A percentile compares a stretch with the other conserved stretches of the same genome.
phyloP scores from a whole-genome alignment of 805 yeast species.

The Limtongia smithiae region DNA sequence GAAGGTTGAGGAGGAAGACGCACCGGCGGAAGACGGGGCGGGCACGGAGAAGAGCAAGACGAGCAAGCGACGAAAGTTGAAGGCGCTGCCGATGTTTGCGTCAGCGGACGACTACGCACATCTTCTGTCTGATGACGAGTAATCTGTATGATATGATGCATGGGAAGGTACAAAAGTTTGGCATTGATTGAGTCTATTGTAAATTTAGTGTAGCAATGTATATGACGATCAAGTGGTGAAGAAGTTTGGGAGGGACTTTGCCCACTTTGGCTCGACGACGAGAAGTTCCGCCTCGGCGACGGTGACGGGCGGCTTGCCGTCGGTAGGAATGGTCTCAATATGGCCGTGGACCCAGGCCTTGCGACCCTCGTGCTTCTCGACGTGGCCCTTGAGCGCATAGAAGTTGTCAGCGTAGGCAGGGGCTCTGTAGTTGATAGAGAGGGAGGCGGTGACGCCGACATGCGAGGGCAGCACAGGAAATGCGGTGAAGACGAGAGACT shows the following conservation, averaged over 20 bases:
- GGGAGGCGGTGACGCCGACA: conserved; percentile 83
- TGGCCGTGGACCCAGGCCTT: conserved; percentile 75
- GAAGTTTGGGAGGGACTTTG: conserved; percentile 33
- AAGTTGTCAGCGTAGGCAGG: conserved; percentile 62
- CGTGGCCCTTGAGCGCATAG: conserved; percentile 64
- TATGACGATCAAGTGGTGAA: too few relatives aligned
- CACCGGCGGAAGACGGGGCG: conserved; percentile 27
- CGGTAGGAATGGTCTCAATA: conserved; percentile 46
- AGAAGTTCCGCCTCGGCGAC: conserved; percentile 37
- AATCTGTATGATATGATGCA: conserved; percentile 27
- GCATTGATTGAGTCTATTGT: too few relatives aligned
- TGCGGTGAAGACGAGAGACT: conserved; percentile 80
- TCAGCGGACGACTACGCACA: conserved; percentile 83
- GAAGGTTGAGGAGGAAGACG: conserved; percentile 29
- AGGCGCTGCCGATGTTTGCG: conserved; percentile 78
- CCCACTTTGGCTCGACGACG: conserved; percentile 42
- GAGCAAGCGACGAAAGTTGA: conserved; percentile 45
- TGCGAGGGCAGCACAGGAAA: conserved; percentile 74
- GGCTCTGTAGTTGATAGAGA: conserved; percentile 56
- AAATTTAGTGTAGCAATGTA: too few relatives aligned
- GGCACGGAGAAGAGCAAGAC: conserved; percentile 30
- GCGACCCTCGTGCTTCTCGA: conserved; percentile 65
- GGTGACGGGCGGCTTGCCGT: conserved; percentile 22
- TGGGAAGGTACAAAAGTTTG: too few relatives aligned
- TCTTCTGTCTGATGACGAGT: conserved; percentile 59